These are phyloP conservation scores for Hansenula sp. DNA, from an alignment of 1,139 yeast species.

Conservation along the genomic window DNA sequence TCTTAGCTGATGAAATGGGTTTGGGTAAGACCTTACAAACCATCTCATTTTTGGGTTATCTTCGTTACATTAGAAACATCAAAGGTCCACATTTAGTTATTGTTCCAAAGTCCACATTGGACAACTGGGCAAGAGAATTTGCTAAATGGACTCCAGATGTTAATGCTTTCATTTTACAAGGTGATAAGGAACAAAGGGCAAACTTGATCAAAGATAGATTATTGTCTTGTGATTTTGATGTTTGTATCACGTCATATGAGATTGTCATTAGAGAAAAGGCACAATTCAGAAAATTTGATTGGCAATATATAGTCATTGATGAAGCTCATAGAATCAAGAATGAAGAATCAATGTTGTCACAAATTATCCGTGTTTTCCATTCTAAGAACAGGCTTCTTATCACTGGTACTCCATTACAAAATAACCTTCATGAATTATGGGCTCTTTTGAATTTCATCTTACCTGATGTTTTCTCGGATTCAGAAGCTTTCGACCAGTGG, in stretches of 20 bases:
- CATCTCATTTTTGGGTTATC: slow-evolving; percentile 74
- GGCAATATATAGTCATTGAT: slow-evolving; percentile 76
- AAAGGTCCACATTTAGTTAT: slow-evolving; percentile 73
- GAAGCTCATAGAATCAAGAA: slow-evolving; percentile 83
- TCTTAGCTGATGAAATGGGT: slow-evolving; percentile 98
- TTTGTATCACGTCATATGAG: slow-evolving; percentile 70
- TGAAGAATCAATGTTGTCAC: slow-evolving; percentile 71
- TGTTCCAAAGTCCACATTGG: slow-evolving; percentile 77
- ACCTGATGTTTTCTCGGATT: slow-evolving; percentile 76
- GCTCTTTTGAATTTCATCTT: slow-evolving; percentile 69
- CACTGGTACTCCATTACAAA: slow-evolving; percentile 81
- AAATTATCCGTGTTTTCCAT: slow-evolving; percentile 69
- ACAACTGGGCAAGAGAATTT: slow-evolving; percentile 78
- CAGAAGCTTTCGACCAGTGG: slow-evolving; percentile 75
- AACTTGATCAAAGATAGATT: slow-evolving; percentile 47
- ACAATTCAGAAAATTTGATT: slow-evolving; percentile 56
- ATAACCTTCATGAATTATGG: slow-evolving; percentile 78
- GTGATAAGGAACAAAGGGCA: slow-evolving; percentile 65
- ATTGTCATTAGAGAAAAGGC: slow-evolving; percentile 74
- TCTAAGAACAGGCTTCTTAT: slow-evolving; percentile 66
- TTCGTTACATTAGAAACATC: slow-evolving; percentile 55
- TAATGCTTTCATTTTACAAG: slow-evolving; percentile 62
- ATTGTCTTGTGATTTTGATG: slow-evolving; percentile 66
- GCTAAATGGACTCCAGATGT: slow-evolving; percentile 79
- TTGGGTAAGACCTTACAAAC: slow-evolving; percentile 95